Evolutionary conservation across 2,329 filamentous ascomycete species (phyloP).

Genomic region (Colletotrichum orchidophilum): DNA sequence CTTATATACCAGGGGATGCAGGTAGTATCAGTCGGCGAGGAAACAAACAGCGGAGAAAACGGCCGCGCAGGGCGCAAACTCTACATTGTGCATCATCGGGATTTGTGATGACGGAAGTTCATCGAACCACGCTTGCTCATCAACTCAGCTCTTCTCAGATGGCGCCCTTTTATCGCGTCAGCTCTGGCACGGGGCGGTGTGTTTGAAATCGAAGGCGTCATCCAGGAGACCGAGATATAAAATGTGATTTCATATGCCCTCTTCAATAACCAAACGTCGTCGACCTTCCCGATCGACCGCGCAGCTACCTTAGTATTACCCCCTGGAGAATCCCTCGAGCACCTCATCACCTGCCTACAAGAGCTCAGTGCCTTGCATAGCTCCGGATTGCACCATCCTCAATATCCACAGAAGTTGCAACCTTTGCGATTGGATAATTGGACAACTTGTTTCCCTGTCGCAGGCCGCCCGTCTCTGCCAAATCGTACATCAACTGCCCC

Average conservation of each 20-base stretch:
- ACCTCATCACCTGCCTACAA: constrained; percentile 26
- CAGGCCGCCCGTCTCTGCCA: not conserved
- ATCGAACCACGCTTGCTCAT: constrained; percentile 27
- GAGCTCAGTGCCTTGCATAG: constrained; percentile 32
- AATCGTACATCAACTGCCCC: not conserved
- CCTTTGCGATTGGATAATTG: not conserved
- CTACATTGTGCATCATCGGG: constrained; percentile 24
- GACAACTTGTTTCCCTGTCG: not conserved
- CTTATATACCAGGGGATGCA: not conserved
- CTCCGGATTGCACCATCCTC: constrained; percentile 28
- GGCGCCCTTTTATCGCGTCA: not conserved
- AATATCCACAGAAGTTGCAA: constrained; percentile 1
- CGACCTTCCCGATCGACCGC: constrained; percentile 17
- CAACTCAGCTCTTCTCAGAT: constrained; percentile 1
- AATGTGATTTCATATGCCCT: constrained; percentile 5
- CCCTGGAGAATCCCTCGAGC: not conserved
- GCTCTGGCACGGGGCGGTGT: not conserved
- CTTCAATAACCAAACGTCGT: no score
- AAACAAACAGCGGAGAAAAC: not conserved
- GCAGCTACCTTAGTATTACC: not conserved
- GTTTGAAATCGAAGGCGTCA: constrained; percentile 27
- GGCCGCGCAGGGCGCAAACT: constrained; percentile 13
- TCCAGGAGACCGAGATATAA: constrained; percentile 18
- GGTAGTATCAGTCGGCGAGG: not conserved
- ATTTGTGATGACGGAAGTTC: constrained; percentile 32